Percentiles rank a stretch among this genome's conserved stretches.
These are phyloP conservation scores for Colletotrichum sansevieriae DNA, from an alignment of 2,329 filamentous ascomycete genomes.

Conservation along the genomic window DNA sequence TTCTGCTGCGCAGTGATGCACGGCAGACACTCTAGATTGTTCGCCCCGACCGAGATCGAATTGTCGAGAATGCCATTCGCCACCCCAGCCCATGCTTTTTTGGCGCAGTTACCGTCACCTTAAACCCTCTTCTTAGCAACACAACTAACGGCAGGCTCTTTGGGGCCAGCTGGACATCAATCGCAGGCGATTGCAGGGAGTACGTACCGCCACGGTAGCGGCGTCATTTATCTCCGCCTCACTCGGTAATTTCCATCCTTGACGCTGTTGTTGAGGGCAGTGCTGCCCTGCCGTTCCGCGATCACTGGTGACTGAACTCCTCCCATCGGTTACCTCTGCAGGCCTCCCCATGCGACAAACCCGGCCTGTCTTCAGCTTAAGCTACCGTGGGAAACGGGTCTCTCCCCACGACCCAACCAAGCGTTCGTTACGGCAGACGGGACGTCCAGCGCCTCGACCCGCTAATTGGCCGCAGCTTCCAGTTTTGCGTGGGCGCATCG, in stretches of 20 bases:
- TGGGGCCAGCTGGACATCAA: slow-evolving; percentile 1
- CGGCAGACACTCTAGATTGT: slow-evolving; percentile 9
- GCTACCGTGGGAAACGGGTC: not conserved
- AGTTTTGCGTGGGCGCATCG: slow-evolving; percentile 16
- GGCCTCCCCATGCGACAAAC: slow-evolving; percentile 20
- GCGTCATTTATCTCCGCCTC: slow-evolving; percentile 33
- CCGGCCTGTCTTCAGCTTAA: slow-evolving; percentile 7
- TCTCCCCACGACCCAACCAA: slow-evolving; percentile 16
- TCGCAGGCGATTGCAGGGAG: not conserved
- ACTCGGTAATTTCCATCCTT: slow-evolving; percentile 33
- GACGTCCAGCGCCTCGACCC: slow-evolving; percentile 34
- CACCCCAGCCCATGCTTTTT: slow-evolving; percentile 16
- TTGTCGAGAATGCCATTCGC: slow-evolving; percentile 42
- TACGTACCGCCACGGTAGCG: slow-evolving; percentile 24
- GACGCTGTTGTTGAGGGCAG: slow-evolving; percentile 28
- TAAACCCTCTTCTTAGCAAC: slow-evolving; percentile 2
- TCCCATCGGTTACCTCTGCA: not conserved
- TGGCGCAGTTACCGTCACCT: not conserved
- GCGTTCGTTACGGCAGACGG: slow-evolving; percentile 12
- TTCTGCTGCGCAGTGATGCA: slow-evolving; percentile 5
- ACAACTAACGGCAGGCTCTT: slow-evolving; percentile 6
- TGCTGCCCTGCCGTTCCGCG: slow-evolving; percentile 20
- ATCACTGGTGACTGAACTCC: slow-evolving; percentile 2
- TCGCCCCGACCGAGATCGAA: slow-evolving; percentile 37
- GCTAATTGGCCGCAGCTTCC: slow-evolving; percentile 38